Conservation (phyloP, 306 rosid species). For the Vigna unguiculata region DNA sequence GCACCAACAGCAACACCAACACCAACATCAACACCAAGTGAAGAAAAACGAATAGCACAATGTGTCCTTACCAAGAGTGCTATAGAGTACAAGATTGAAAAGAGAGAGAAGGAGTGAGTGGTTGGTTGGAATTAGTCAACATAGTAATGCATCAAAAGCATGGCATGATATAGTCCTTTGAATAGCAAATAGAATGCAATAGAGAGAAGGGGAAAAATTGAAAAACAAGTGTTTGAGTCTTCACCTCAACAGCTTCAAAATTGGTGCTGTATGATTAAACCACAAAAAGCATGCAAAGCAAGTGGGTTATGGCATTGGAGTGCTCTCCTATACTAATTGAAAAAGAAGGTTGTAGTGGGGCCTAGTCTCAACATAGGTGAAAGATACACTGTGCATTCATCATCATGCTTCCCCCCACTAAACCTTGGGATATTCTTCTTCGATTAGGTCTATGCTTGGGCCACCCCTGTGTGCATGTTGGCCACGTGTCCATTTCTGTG, state of each 20-base stretch:
- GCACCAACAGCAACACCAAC: constrained; percentile 52
- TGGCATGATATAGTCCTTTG: constrained; percentile 64
- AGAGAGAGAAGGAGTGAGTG: constrained; percentile 46
- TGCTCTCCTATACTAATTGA: constrained; percentile 50
- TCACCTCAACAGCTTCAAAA: constrained; percentile 37
- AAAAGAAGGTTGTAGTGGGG: constrained; percentile 51
- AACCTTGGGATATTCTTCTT: constrained; percentile 60
- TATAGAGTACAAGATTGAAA: constrained; percentile 44
- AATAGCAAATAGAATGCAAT: constrained; percentile 45
- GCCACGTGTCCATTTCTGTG: constrained; percentile 65
- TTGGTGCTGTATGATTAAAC: constrained; percentile 56
- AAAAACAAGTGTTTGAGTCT: constrained; percentile 30
- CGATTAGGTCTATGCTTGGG: constrained; percentile 37
- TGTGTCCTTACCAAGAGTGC: constrained; percentile 51
- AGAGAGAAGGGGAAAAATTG: not conserved
- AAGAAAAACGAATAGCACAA: constrained; percentile 46
- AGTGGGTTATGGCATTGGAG: constrained; percentile 55
- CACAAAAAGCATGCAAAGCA: constrained; percentile 60
- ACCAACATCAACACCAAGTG: constrained; percentile 50
- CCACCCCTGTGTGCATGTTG: constrained; percentile 59
- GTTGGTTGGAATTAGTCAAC: constrained; percentile 89
- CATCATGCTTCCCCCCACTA: constrained; percentile 87
- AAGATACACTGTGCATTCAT: constrained; percentile 55
- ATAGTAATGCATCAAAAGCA: constrained; percentile 87
- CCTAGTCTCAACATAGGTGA: constrained; percentile 38